Conservation (phyloP, 768 basidiomycete species). For the Lyophyllum decastes region DNA sequence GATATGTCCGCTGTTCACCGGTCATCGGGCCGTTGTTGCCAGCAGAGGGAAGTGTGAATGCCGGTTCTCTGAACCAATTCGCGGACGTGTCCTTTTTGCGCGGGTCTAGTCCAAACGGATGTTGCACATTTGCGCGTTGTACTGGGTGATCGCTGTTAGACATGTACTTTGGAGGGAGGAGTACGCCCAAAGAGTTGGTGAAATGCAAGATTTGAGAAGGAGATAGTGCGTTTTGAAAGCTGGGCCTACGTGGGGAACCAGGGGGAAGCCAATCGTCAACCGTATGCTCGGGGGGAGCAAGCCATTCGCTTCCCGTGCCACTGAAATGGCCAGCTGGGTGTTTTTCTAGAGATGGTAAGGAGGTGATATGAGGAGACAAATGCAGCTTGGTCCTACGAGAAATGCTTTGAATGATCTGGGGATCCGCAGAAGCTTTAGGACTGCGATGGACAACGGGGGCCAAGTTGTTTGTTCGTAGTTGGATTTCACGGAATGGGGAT, state of each 20-base stretch:
- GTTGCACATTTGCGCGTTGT: neutral
- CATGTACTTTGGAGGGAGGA: neutral
- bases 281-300: slow-evolving; percentile 7
- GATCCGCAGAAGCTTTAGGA: slow-evolving; percentile 1
- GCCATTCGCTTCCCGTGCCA: slow-evolving; percentile 1
- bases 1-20: neutral
- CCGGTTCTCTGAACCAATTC: slow-evolving; percentile 8
- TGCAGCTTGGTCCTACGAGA: slow-evolving; percentile 2
- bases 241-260: neutral
- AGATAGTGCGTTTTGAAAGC: neutral
- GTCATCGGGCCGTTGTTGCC: slow-evolving; percentile 9
- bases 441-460: neutral
- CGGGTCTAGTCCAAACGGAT: slow-evolving; percentile 1
- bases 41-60: neutral
- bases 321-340: neutral
- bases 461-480: slow-evolving; percentile 8
- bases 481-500: slow-evolving; percentile 14
- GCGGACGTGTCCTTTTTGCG: neutral
- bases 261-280: slow-evolving; percentile 13
- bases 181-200: neutral
- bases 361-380: slow-evolving; percentile 2
- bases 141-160: neutral
- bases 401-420: neutral
- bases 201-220: neutral
- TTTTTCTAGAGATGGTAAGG: slow-evolving; percentile 6